A percentile compares a stretch with the other conserved stretches of the same genome.
Conservation (phyloP, 2,329 filamentous ascomycete species). For the Cylindrodendrum hubeiense region DNA sequence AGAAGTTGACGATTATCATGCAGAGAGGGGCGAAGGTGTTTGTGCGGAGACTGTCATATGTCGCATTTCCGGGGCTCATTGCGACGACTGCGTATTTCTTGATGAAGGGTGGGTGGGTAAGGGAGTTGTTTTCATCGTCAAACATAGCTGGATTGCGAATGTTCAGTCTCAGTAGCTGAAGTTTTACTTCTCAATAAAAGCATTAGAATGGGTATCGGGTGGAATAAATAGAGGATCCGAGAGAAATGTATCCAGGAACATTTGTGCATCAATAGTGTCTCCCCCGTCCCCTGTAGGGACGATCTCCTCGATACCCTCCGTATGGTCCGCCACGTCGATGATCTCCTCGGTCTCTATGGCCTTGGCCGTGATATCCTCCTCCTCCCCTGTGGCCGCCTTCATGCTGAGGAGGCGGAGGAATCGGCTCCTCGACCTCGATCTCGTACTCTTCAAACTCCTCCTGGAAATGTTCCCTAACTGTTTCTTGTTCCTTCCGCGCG, state of each 20-base stretch:
- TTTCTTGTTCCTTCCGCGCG: conserved; percentile 77
- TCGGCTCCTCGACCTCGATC: conserved; percentile 78
- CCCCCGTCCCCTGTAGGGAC: conserved; percentile 49
- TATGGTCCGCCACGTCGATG: conserved; percentile 50
- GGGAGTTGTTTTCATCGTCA: neutral
- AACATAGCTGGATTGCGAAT: neutral
- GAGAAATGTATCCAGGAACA: neutral
- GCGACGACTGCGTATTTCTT: conserved; percentile 9
- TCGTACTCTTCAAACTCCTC: conserved; percentile 83
- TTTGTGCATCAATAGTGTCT: conserved; percentile 45
- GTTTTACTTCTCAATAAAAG: neutral
- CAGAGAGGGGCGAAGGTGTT: conserved; percentile 11
- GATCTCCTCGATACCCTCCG: conserved; percentile 50
- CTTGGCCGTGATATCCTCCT: conserved; percentile 47
- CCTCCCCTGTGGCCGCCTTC: conserved; percentile 41
- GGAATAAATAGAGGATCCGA: neutral
- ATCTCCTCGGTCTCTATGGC: conserved; percentile 49
- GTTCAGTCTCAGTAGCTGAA: neutral
- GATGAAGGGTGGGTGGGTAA: neutral
- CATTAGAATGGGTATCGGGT: conserved; percentile 13
- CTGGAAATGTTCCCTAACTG: conserved; percentile 76
- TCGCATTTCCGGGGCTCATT: conserved; percentile 9
- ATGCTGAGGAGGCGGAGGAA: conserved; percentile 50
- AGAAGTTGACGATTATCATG: conserved; percentile 25
- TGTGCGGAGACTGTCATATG: conserved; percentile 7